Percentiles rank a stretch among this genome's conserved stretches.
phyloP scores from a whole-genome alignment of 345 rosid species.

The Rhodomyrtus tomentosa region DNA sequence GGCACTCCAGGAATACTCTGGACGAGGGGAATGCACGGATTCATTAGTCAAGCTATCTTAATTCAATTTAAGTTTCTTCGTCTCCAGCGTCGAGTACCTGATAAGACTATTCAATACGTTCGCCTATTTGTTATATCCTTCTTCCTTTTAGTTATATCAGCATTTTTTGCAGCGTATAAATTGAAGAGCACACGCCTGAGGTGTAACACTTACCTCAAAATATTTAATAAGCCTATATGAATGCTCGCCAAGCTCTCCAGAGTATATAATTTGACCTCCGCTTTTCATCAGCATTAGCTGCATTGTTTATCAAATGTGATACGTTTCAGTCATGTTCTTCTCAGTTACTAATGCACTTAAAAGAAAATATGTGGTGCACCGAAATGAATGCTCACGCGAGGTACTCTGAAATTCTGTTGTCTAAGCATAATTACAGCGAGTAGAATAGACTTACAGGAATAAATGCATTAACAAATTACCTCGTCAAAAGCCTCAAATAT shows the following conservation, averaged over 20 bases:
- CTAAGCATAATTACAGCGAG: background rate
- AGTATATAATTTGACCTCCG: slow-evolving; percentile 43
- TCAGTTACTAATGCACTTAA: background rate
- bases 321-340: background rate
- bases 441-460: background rate
- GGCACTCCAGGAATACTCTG: slow-evolving; percentile 38
- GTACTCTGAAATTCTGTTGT: background rate
- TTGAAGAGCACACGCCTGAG: background rate
- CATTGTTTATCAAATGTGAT: background rate
- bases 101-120: too few species aligned
- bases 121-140: too few species aligned
- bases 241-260: slow-evolving; percentile 41
- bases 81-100: background rate
- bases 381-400: background rate
- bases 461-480: slow-evolving; percentile 7
- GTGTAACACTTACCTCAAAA: slow-evolving; percentile 14
- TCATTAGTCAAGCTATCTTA: background rate
- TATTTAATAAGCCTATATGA: slow-evolving; percentile 36
- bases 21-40: background rate
- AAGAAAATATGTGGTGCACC: background rate
- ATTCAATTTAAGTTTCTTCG: background rate
- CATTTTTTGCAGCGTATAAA: too few species aligned
- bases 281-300: slow-evolving; percentile 55
- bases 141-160: too few species aligned
- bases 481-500: slow-evolving; percentile 50